Evolutionary conservation across 345 rosid genomes (phyloP).

Genomic region (Atalantia buxifolia): DNA sequence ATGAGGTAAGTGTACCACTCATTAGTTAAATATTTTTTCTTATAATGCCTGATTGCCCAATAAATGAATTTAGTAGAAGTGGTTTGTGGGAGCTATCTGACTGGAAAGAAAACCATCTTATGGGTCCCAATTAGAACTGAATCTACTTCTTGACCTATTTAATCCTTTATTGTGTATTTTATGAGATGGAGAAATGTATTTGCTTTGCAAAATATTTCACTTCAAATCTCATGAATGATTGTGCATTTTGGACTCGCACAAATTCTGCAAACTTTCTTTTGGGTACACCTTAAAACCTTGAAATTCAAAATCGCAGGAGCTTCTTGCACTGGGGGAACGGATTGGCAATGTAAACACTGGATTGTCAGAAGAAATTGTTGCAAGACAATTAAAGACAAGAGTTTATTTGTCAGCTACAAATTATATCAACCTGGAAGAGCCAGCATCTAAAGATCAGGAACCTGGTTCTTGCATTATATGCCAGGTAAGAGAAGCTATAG

Average conservation of each 20-base stretch:
- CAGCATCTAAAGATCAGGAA: conserved; percentile 48
- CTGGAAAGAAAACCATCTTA: neutral
- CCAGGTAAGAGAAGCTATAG: conserved; percentile 48
- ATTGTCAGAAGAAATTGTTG: conserved; percentile 58
- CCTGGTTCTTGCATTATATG: conserved; percentile 77
- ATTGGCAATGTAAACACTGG: conserved; percentile 84
- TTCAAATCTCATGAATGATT: neutral
- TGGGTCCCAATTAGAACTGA: neutral
- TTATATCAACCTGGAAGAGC: conserved; percentile 58
- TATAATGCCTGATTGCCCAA: neutral
- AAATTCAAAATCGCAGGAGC: conserved; percentile 48
- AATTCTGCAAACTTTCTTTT: neutral
- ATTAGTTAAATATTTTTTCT: neutral
- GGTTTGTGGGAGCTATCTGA: neutral
- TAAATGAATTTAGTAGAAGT: neutral
- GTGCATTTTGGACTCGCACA: neutral
- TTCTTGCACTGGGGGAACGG: conserved; percentile 78
- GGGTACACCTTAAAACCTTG: neutral
- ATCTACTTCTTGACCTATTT: neutral
- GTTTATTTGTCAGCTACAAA: conserved; percentile 27
- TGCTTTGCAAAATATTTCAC: neutral
- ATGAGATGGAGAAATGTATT: neutral
- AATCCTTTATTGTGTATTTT: neutral
- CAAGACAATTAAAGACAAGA: conserved; percentile 44
- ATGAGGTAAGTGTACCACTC: conserved; percentile 48